Conservation (phyloP, 2,329 filamentous ascomycete genomes). For the Diaporthe citriasiana region DNA sequence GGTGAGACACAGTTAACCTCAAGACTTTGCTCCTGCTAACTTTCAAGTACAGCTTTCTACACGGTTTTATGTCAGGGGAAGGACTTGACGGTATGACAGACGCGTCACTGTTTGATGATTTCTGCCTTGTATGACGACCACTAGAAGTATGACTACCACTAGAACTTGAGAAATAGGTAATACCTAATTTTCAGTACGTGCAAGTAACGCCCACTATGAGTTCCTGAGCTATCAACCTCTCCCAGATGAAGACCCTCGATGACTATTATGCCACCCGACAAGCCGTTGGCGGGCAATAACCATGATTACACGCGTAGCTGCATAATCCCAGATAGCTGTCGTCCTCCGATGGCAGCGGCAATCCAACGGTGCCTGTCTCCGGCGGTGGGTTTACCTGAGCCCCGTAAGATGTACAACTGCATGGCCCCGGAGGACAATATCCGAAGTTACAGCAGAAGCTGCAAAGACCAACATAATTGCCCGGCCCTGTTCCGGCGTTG, state of each 20-base stretch:
- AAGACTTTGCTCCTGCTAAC: background rate
- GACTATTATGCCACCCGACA: conserved; percentile 25
- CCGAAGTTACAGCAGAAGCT: conserved; percentile 43
- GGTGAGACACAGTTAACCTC: background rate
- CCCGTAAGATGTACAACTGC: conserved; percentile 42
- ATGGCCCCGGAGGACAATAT: conserved; percentile 43
- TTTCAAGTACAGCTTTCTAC: background rate
- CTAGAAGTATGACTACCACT: background rate
- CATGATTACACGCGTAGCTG: conserved; percentile 40
- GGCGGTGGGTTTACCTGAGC: conserved; percentile 24
- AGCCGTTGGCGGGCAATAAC: conserved; percentile 39
- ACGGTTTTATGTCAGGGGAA: conserved; percentile 14
- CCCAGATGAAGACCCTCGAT: rapidly evolving
- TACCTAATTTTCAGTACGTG: background rate
- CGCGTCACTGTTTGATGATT: background rate
- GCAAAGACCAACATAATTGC: conserved; percentile 44
- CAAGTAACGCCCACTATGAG: background rate
- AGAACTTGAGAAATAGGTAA: background rate
- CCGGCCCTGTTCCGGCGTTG: conserved; percentile 10
- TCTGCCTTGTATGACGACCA: background rate
- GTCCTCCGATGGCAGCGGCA: conserved; percentile 27
- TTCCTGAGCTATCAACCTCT: no score
- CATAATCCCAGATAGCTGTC: conserved; percentile 39
- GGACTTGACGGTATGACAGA: conserved; percentile 5
- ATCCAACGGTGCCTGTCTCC: conserved; percentile 30